A percentile compares a stretch with the other conserved stretches of the same genome.
Evolutionary conservation across 139 green algal genomes (phyloP).

Genomic region (Choricystis sp.): DNA sequence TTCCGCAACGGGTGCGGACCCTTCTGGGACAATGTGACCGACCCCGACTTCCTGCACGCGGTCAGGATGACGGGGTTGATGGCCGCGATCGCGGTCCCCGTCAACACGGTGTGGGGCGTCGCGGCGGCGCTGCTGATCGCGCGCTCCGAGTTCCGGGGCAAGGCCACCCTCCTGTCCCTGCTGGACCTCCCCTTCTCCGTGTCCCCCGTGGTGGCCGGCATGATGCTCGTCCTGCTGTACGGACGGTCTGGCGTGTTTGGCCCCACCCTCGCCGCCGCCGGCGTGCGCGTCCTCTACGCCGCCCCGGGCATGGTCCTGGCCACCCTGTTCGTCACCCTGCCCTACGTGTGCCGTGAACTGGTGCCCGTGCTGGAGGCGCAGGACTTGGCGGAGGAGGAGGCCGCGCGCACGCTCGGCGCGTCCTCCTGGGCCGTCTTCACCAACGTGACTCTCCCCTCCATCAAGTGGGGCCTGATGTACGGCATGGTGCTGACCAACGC

Average conservation of each 20-base stretch:
- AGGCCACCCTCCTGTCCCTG: constrained; percentile 52
- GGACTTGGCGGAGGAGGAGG: constrained; percentile 66
- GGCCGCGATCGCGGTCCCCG: constrained; percentile 47
- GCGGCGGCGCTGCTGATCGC: constrained; percentile 49
- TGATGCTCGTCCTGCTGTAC: constrained; percentile 81
- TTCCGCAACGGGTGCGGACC: constrained; percentile 51
- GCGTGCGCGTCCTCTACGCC: constrained; percentile 69
- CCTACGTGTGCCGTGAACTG: constrained; percentile 73
- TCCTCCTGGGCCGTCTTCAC: constrained; percentile 57
- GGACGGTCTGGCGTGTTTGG: constrained; percentile 71
- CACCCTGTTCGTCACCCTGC: constrained; percentile 78
- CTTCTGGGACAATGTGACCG: constrained; percentile 49
- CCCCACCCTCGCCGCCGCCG: constrained; percentile 33
- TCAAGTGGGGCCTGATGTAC: constrained; percentile 72
- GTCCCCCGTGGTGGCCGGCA: constrained; percentile 44
- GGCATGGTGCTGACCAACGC: constrained; percentile 78
- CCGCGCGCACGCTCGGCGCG: constrained; percentile 44
- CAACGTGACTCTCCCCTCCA: constrained; percentile 81
- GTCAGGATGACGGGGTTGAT: constrained; percentile 57
- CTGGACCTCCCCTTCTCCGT: constrained; percentile 82
- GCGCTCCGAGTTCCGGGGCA: constrained; percentile 63
- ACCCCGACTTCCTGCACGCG: constrained; percentile 59
- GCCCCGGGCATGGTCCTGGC: constrained; percentile 74
- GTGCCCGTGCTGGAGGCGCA: constrained; percentile 69
- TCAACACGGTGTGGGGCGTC: constrained; percentile 52